Evolutionary conservation across 345 rosid species (phyloP).

Genomic region (Rubroshorea leprosula): DNA sequence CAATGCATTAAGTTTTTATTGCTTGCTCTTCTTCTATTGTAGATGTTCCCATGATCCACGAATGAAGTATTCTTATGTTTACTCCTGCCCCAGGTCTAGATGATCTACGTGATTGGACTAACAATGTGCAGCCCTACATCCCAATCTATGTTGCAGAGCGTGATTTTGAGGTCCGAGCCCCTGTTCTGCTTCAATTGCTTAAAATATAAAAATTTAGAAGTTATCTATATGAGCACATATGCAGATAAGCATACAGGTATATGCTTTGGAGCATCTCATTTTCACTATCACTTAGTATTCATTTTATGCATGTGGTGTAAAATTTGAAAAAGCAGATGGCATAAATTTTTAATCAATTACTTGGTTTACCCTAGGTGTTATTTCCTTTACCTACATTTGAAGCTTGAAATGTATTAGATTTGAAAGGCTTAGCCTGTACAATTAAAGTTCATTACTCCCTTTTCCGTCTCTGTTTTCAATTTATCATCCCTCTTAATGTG

Average conservation of each 20-base stretch:
- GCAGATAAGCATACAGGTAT: neutral
- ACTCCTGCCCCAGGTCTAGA: slow-evolving; percentile 58
- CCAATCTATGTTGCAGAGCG: slow-evolving; percentile 76
- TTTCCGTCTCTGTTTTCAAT: no score
- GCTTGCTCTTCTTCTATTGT: slow-evolving; percentile 2
- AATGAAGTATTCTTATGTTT: slow-evolving; percentile 14
- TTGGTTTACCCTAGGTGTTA: no score
- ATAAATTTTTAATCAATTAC: no score
- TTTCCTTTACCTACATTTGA: no score
- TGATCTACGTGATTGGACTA: slow-evolving; percentile 98
- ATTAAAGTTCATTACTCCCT: no score
- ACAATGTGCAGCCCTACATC: slow-evolving; percentile 71
- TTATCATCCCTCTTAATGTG: no score
- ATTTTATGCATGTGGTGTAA: no score
- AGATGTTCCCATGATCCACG: slow-evolving; percentile 9
- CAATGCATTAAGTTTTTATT: slow-evolving; percentile 13
- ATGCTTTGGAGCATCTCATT: neutral
- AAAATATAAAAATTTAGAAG: neutral
- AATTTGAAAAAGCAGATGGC: no score
- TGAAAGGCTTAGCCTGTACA: no score
- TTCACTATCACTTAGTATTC: no score
- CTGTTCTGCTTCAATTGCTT: neutral
- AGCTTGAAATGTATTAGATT: no score
- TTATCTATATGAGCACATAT: neutral
- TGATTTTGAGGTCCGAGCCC: slow-evolving; percentile 62